These are phyloP conservation scores for Crassisporium funariophilum DNA, from an alignment of 768 basidiomycete species.

Conservation along the genomic window DNA sequence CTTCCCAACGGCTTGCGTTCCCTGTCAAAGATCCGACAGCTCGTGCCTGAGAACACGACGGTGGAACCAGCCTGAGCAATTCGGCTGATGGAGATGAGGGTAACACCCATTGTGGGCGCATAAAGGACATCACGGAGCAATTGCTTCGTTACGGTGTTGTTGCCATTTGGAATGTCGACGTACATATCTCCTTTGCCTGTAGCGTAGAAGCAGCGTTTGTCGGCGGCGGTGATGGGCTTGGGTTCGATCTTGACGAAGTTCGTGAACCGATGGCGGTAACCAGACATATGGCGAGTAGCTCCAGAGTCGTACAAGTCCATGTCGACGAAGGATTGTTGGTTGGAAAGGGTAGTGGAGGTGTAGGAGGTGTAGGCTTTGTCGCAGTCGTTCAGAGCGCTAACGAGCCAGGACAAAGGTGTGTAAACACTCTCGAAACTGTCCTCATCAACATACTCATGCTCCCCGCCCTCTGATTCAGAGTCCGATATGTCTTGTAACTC, in stretches of 20 bases:
- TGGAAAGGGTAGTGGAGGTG: constrained; percentile 4
- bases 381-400: background rate
- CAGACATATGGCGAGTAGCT: constrained; percentile 15
- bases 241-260: constrained; percentile 20
- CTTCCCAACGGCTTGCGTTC: background rate
- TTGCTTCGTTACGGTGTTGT: constrained; percentile 8
- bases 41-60: constrained; percentile 4
- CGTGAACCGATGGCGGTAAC: constrained; percentile 16
- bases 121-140: constrained; percentile 23
- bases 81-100: constrained; percentile 17
- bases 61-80: constrained; percentile 8
- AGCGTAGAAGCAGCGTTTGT: constrained; percentile 23
- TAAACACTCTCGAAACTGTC: background rate
- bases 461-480: too few relatives aligned
- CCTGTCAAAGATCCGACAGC: constrained; percentile 5
- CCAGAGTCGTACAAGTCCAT: constrained; percentile 13
- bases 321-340: constrained; percentile 2
- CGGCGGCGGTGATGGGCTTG: constrained; percentile 22
- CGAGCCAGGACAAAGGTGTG: background rate
- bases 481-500: too few relatives aligned
- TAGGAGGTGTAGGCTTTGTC: background rate
- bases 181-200: constrained; percentile 23
- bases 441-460: background rate
- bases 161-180: constrained; percentile 22
- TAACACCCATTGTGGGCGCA: constrained; percentile 17